A percentile compares a stretch with the other conserved stretches of the same genome.
Evolutionary conservation across 75 land plant species (phyloP).

Genomic region (Isoetes taiwanensis): DNA sequence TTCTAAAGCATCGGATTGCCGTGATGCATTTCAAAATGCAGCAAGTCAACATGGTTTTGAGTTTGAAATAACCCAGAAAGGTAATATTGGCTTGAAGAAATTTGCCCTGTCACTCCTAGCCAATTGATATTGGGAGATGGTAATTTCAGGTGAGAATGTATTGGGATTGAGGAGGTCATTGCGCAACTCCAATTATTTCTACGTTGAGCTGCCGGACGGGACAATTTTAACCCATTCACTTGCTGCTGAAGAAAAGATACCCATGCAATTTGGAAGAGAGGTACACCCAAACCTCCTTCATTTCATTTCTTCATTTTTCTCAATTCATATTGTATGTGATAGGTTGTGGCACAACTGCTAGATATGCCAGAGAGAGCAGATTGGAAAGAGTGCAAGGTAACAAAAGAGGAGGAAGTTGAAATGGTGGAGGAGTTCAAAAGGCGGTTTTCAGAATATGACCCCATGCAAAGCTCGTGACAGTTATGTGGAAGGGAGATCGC

Average conservation of each 20-base stretch:
- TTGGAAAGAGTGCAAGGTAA: conserved; percentile 74
- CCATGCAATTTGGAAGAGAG: conserved; percentile 97
- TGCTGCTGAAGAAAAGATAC: conserved; percentile 61
- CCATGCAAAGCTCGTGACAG: conserved; percentile 23
- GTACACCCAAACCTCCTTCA: conserved; percentile 16
- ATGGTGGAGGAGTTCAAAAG: conserved; percentile 69
- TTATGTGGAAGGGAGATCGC: no score
- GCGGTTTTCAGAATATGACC: conserved; percentile 51
- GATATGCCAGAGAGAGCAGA: conserved; percentile 70
- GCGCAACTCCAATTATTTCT: conserved; percentile 40
- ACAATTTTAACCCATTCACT: conserved; percentile 52
- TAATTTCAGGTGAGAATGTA: conserved; percentile 25
- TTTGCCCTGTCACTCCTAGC: no score
- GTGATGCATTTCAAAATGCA: conserved; percentile 43
- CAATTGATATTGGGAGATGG: conserved; percentile 21
- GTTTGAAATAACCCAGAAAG: conserved; percentile 30
- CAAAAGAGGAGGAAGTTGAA: conserved; percentile 60
- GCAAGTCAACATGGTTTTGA: conserved; percentile 69
- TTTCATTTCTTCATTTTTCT: neutral
- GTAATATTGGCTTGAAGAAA: no score
- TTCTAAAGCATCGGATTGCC: conserved; percentile 39
- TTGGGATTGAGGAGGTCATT: conserved; percentile 31
- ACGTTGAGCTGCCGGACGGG: conserved; percentile 81
- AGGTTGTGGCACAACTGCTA: conserved; percentile 78
- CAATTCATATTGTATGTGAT: conserved; percentile 14